Base-by-base conservation (phyloP, 495 filamentous ascomycete species). In the Pseudevernia furfuracea region DNA sequence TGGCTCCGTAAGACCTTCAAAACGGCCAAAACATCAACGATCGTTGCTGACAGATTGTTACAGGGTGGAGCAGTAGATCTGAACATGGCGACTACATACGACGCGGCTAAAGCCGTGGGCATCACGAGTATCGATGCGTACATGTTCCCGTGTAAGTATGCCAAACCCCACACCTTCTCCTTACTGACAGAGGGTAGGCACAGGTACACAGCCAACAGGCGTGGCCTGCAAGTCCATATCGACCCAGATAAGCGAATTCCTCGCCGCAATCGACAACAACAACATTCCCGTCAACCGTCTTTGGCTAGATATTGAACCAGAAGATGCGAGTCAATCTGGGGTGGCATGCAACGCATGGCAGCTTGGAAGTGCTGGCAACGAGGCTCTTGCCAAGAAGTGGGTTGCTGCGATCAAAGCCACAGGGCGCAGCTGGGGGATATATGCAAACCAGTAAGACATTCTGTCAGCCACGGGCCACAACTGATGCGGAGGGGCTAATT, bases 231-330 rank as follows among this genome's bases (percentile, higher is more conserved):
- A 71, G 34, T 59, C 62, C 1, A 67, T 67, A 7, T 19, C 62
- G 25, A 53, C 46, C 1, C 66, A 72, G 44, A 67, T 71, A 10
- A 58, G 41, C 25, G 70, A 71, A 30, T 66, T 71, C 37, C 66
- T 69, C 6, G 34, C 30, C 30, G 67, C 62, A 41, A 44, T 71
- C 12, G 41, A 9, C 12, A 28, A n/a, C 30, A 55, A 71, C 10
- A 61, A 52, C 2, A 72, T 72, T 48, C 10, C 23, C 1, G 67
- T 67, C 2, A 39, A 61, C 19, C 69, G 63, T 12, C 60, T 71
- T n/a, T 71, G 69, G 69, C 39, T 71, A 0, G 70, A 71, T 34
- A 34, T 71, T 4, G 70, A 71, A 38, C 70, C 70, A 6, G 60
- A 55, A 32, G 60, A 62, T 14, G 60, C 60, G 0, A 32, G 3